Percentiles rank a stretch among this genome's conserved stretches.
Conservation (phyloP, 208 protist genomes). For the Angomonas ambiguus region DNA sequence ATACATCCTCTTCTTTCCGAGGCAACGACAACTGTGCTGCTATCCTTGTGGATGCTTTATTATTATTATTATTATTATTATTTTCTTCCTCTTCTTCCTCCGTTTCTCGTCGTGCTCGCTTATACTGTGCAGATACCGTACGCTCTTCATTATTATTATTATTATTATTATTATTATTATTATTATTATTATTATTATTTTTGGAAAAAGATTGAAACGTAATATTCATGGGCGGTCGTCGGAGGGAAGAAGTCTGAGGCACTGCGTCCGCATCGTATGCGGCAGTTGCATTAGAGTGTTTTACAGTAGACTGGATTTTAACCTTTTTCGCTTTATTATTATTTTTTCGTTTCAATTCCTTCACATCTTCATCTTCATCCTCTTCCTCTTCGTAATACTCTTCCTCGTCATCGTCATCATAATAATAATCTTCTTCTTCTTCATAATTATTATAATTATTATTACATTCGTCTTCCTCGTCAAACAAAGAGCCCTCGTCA, state of each 20-base stretch:
- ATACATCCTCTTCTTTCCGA: neutral
- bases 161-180: neutral
- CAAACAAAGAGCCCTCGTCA: conserved; percentile 9
- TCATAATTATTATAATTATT: conserved; percentile 15
- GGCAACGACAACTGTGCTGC: conserved; percentile 12
- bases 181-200: neutral
- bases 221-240: no score
- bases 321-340: neutral
- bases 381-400: conserved; percentile 15
- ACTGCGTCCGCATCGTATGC: no score
- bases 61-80: conserved; percentile 3
- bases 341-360: no score
- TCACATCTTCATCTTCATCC: conserved; percentile 8
- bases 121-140: no score
- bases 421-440: conserved; percentile 1
- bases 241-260: no score
- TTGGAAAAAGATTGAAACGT: neutral
- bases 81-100: conserved; percentile 22
- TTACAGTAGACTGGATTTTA: conserved; percentile 4
- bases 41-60: neutral
- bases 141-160: neutral
- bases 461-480: conserved; percentile 16
- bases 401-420: conserved; percentile 20
- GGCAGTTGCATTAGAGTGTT: no score
- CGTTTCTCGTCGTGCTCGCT: conserved; percentile 15